Evolutionary conservation across 192 early-diverging fungal genomes (phyloP).

Genomic region (Coemansia sp.): DNA sequence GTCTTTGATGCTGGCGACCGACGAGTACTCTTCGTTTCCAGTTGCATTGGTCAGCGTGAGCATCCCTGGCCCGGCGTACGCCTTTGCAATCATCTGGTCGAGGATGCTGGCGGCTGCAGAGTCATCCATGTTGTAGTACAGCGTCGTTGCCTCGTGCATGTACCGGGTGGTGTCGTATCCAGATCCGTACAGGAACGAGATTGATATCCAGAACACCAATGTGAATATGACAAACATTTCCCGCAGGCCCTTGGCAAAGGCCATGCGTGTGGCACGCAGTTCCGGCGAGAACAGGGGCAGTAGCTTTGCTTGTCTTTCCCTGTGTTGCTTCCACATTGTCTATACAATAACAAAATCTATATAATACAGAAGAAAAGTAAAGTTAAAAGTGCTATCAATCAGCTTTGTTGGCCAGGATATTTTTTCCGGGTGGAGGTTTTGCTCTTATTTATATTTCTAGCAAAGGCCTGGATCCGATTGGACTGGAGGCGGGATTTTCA

Average conservation of each 20-base stretch:
- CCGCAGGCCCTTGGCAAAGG: constrained; percentile 46
- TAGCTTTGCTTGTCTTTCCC: constrained; percentile 41
- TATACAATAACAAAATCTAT: not conserved
- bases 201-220: constrained; percentile 47
- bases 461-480: no score
- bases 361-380: no score
- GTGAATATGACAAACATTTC: constrained; percentile 41
- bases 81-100: constrained; percentile 21
- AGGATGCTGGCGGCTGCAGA: constrained; percentile 14
- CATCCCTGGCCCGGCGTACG: constrained; percentile 16
- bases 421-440: no score
- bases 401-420: no score
- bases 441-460: no score
- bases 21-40: constrained; percentile 2
- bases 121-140: constrained; percentile 42
- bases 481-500: no score
- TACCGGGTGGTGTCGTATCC: constrained; percentile 49
- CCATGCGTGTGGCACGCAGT: constrained; percentile 44
- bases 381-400: no score
- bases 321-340: constrained; percentile 24
- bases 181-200: constrained; percentile 44
- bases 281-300: constrained; percentile 49
- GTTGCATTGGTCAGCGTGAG: constrained; percentile 21
- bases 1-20: constrained; percentile 13
- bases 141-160: constrained; percentile 35